Base-by-base conservation (phyloP, 2,329 filamentous ascomycete species). In the Aspergillus tanneri region DNA sequence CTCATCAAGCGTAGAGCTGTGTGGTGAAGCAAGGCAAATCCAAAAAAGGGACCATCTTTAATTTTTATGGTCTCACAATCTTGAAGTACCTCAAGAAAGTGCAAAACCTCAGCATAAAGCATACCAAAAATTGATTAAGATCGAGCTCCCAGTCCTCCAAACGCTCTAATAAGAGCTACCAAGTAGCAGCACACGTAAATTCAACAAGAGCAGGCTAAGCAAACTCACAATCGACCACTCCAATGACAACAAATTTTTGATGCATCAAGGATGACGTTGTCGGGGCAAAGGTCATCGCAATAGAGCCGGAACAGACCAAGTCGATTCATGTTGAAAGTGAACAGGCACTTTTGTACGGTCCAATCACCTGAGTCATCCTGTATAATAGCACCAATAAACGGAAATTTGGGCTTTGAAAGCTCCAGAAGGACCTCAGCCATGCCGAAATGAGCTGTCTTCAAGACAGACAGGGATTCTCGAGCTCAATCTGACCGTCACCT, bases 281-380 rank as follows among this genome's bases (percentile, higher is more conserved):
- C 60, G 3, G 63, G 64, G 8, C 54, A 49, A 40, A 67, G 46
- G 39, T 68, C 65, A 44, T 68, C 63, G 46, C 61, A 68, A 41
- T 50, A 63, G 21, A 67, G 49, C 12, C 30, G 21, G 47, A 68
- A 66, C n/a, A 60, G 60, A 7, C 63, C 56, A 39, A 61, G 54
- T 18, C 50, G 43, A 48, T 65, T 67, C 60, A 65, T 62, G 25
- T 62, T 60, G 19, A 57, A 56, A 32, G 61, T 61, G 14, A 63
- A 16, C 5, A 58, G 60, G 6, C 56, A 38, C 12, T 57, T 53
- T 19, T 24, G 21, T 16, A 58, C 50, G 39, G 24, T 48, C 54
- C 52, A 62, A 0, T 21, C 32, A 11, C 45, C 58, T 9, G 39
- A 37, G n/a, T 51, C 35, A 11, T 56, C 48, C 36, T 43, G 37